Evolutionary conservation across 805 yeast genomes (phyloP), one percentile per base, ranked within the genome.

Genomic region (Pichia thaimueangensis): DNA sequence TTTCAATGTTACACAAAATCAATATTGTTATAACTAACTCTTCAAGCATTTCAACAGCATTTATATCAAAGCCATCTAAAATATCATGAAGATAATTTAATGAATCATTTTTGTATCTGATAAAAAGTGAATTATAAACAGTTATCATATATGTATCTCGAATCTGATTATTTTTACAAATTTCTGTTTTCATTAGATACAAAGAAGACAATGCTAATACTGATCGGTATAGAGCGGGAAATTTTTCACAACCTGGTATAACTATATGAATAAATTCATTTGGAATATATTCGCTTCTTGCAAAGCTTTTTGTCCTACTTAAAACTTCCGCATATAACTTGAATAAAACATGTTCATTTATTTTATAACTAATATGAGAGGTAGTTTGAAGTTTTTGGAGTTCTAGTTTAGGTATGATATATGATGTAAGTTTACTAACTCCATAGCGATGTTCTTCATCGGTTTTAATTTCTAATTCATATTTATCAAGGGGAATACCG

Each of bases 1-100:
- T 58, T 30, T 61, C 67, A 11, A 58, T 48, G 5, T 65, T 56
- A 35, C 64, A 59, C 12, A 62, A 29, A 39, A 58, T 49, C 42
- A 61, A 45, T 3, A 61, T 45, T 23, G 64, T 57, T 22, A 58
- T 47, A 8, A 57, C 48, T 15, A 61, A 44, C 30, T 59, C 64
- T 24, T 58, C 59, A 20, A 59, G 37, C 22, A 41, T 50, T 23
- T 55, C 56, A 27, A 47, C 47, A 33, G 37, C 48, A 19, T 50
- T 49, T 15, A 44, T 45, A 33, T 48, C 52, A 35, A 45, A 50
- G 19, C 43, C 47, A 37, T 61, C 64, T 6, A 61, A 43, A 8
- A 58, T 47, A 37, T 48, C 42, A 45, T 62, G 62, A 21, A 61
- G 47, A 24, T 47, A 39, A 39, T 47, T 57, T 17, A 60, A 54